phyloP scores from a whole-genome alignment of 768 basidiomycete species.

The Multifurca ochricompacta region DNA sequence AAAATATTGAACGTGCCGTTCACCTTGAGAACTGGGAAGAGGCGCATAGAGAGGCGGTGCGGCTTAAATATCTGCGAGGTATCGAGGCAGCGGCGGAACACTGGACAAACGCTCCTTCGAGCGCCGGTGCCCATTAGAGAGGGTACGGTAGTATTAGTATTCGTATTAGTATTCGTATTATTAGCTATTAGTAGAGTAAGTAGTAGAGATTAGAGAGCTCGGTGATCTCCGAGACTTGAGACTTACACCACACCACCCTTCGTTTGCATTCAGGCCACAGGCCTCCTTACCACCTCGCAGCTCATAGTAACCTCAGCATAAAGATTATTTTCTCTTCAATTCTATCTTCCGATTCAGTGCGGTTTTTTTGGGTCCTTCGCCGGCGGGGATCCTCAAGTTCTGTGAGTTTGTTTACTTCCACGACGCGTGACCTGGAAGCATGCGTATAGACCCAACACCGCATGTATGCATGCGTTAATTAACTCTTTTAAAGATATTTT shows the following conservation, averaged over 20 bases:
- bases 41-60: constrained; percentile 53
- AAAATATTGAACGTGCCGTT: constrained; percentile 43
- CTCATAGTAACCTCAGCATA: not conserved
- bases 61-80: constrained; percentile 66
- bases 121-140: constrained; percentile 25
- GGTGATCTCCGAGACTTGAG: too few species aligned
- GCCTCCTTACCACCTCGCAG: too few species aligned
- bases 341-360: not conserved
- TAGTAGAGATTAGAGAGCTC: too few species aligned
- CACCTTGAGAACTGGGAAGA: constrained; percentile 44
- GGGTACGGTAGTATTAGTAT: too few species aligned
- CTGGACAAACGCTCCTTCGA: constrained; percentile 26
- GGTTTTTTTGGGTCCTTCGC: not conserved
- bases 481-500: not conserved
- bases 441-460: not conserved
- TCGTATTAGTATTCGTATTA: not conserved
- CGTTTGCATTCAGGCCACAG: too few species aligned
- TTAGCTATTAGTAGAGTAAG: too few species aligned
- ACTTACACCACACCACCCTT: too few species aligned
- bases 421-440: not conserved
- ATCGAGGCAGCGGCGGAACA: constrained; percentile 46
- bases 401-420: not conserved
- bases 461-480: not conserved
- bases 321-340: not conserved
- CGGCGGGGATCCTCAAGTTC: not conserved